Conservation (phyloP, 108 stramenopile genomes). For the Pseudonitzschia delicatissima region DNA sequence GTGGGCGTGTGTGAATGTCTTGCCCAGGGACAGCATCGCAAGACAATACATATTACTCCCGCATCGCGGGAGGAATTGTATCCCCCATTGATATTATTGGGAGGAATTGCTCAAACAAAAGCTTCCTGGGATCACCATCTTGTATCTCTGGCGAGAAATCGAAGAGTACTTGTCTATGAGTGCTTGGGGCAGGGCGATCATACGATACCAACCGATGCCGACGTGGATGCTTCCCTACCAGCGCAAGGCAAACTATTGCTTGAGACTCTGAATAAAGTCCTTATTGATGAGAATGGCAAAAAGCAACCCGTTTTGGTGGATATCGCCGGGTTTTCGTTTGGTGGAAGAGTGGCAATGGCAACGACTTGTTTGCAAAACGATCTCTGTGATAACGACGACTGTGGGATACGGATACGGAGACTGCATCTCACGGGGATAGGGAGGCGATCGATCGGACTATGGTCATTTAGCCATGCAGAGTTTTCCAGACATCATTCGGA, state of each 20-base stretch:
- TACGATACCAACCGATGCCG: constrained; percentile 5
- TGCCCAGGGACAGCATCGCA: too few relatives aligned
- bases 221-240: constrained; percentile 36
- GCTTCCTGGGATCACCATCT: constrained; percentile 57
- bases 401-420: constrained; percentile 23
- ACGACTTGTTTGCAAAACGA: constrained; percentile 28
- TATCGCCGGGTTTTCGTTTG: constrained; percentile 62
- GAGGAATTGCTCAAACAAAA: constrained; percentile 63
- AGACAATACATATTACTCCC: too few relatives aligned
- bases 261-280: constrained; percentile 32
- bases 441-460: constrained; percentile 38
- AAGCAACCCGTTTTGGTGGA: constrained; percentile 25
- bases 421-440: constrained; percentile 66
- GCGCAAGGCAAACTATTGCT: constrained; percentile 39
- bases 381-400: not conserved
- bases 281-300: not conserved
- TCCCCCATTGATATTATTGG: constrained; percentile 49
- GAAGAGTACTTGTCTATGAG: constrained; percentile 53
- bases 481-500: constrained; percentile 47
- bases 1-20: too few relatives aligned
- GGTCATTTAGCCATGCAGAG: constrained; percentile 39
- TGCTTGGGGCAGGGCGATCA: constrained; percentile 47
- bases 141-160: constrained; percentile 26
- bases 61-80: not conserved
- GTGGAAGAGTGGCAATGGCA: constrained; percentile 65